phyloP scores from a whole-genome alignment of 805 yeast genomes.

The Kluyveromyces starmeri region DNA sequence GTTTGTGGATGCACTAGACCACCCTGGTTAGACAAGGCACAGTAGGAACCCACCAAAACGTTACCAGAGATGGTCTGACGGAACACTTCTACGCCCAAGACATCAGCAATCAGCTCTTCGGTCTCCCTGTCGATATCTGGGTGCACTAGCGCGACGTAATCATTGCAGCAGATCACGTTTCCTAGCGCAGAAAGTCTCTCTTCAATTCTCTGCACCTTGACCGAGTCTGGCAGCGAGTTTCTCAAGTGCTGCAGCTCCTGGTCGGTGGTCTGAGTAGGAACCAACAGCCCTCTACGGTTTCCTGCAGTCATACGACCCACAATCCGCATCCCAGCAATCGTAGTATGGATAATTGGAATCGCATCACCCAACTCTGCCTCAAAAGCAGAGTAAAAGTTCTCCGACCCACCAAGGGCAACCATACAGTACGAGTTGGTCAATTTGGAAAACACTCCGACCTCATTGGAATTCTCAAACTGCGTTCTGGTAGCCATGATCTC shows the following conservation, averaged over 20 bases:
- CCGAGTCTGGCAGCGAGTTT: slow-evolving; percentile 90
- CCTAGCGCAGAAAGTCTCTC: slow-evolving; percentile 96
- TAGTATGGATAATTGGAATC: slow-evolving; percentile 92
- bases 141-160: slow-evolving; percentile 96
- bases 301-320: slow-evolving; percentile 98
- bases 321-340: slow-evolving; percentile 96
- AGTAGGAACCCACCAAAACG: slow-evolving; percentile 94
- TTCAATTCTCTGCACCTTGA: slow-evolving; percentile 95
- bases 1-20: slow-evolving; percentile 98
- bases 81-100: slow-evolving; percentile 96
- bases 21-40: slow-evolving; percentile 92
- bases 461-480: slow-evolving; percentile 78
- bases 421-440: slow-evolving; percentile 93
- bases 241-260: slow-evolving; percentile 96
- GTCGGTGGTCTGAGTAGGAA: slow-evolving; percentile 96
- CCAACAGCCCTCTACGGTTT: slow-evolving; percentile 93
- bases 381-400: slow-evolving; percentile 81
- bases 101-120: slow-evolving; percentile 96
- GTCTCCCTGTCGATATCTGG: slow-evolving; percentile 99
- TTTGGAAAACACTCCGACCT: slow-evolving; percentile 90
- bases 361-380: slow-evolving; percentile 97
- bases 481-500: slow-evolving; percentile 57
- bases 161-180: slow-evolving; percentile 96
- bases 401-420: slow-evolving; percentile 95
- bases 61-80: slow-evolving; percentile 98